Base-by-base conservation (phyloP, 192 early-diverging fungal genomes). In the Spizellomyces sp. region DNA sequence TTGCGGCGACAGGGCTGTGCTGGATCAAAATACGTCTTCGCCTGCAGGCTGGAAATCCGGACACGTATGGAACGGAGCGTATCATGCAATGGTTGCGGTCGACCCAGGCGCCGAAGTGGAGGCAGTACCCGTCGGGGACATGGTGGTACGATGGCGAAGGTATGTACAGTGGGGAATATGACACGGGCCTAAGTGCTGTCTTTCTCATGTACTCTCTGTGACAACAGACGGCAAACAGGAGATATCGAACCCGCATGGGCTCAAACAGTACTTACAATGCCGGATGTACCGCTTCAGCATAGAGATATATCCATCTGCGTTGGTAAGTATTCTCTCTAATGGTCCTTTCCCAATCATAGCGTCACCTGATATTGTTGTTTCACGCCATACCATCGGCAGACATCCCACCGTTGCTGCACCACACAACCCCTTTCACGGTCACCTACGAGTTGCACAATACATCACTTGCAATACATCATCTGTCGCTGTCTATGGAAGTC, bases 391-490 rank as follows among this genome's bases (percentile, higher is more conserved):
- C 27, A 36, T 36, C 27, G 5, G 22, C 59, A 91, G 91, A 87
- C 64, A 58, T 91, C 10, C 91, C 92, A 8, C 71, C 77, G 15
- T 59, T 79, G 15, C 69, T 86, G 5, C 58, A 75, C 43, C 78
- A 90, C 43, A 85, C 84, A 27, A 74, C 75, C 19, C 88, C 89
- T 0, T 87, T 93, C 75, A 86, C 84, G 0, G 71, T 90, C 8
- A 52, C 76, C 8, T 91, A 92, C 71, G 75, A 59, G 9, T 70
- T 94, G 47, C 73, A 89, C 54, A 94, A 94, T 57, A 74, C 84
- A 0, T 83, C 88, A 9, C 27, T 80, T 21, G 71, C 73, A 21
- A 41, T 87, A 5, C 75, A 79, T 5, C 86, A 91, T 64, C 76
- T 92, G 9, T 61, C 78, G 10, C 81, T 85, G 46, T 64, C 80